Conservation (phyloP, 371 early-diverging fungal species). For the Amoeboaphelidium occidentale region DNA sequence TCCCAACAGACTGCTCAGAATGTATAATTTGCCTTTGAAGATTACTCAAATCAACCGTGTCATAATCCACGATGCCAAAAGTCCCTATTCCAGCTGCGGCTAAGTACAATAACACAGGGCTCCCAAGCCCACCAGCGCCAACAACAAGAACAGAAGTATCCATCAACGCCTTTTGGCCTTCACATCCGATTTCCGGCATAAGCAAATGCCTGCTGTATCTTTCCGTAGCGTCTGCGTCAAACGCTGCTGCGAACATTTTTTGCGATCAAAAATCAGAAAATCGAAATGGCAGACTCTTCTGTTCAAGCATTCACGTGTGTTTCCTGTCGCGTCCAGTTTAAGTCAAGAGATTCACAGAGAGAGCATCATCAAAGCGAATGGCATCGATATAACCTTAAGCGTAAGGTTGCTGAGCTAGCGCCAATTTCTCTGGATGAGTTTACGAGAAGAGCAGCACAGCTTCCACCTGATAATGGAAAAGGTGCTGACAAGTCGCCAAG, state of each 20-base stretch:
- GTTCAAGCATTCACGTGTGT: not conserved
- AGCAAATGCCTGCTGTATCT: constrained; percentile 87
- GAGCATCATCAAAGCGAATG: constrained; percentile 80
- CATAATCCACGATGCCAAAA: constrained; percentile 89
- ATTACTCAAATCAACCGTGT: constrained; percentile 78
- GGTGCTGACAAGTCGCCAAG: no score
- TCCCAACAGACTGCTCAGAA: constrained; percentile 38
- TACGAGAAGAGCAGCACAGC: no score
- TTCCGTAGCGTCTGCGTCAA: no score
- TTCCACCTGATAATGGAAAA: no score
- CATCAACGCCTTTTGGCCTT: constrained; percentile 52
- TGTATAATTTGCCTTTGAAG: constrained; percentile 93
- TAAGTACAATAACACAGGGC: constrained; percentile 72
- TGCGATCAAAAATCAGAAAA: no score
- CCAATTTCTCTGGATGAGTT: constrained; percentile 60
- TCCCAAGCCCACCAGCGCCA: constrained; percentile 93
- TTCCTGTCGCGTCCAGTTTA: not conserved
- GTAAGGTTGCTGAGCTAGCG: constrained; percentile 59
- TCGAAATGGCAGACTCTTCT: no score
- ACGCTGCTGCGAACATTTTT: no score
- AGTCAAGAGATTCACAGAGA: constrained; percentile 7
- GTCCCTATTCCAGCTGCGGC: constrained; percentile 71
- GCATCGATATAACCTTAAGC: constrained; percentile 92
- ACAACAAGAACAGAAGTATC: constrained; percentile 62
- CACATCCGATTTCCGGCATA: constrained; percentile 51